Evolutionary conservation across 108 stramenopile species (phyloP), one percentile per base, ranked within the genome.

Genomic region (Schizochytrium sp.): DNA sequence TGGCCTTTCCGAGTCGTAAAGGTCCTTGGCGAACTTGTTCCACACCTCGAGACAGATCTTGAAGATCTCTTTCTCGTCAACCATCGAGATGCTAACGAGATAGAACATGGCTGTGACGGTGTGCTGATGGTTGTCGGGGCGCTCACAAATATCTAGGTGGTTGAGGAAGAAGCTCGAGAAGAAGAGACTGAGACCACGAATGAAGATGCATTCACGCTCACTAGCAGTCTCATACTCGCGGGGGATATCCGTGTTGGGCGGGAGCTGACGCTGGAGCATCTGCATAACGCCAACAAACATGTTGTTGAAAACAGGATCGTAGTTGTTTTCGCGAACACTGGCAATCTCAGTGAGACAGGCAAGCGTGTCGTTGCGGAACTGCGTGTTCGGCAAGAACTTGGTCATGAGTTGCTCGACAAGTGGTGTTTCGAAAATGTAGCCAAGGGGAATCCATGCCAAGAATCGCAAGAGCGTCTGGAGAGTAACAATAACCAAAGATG

Each of bases 271-370:
- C 8, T 90, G 91, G 19, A 98, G 92, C 72, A 93, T 94, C 46
- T 91, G 87, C 90, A 98, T 89, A 61, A 98, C 96, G 41, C 92
- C 95, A 12, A 92, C 91, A 72, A 96, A 97, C 28, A 99, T 87
- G 56, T 94, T 91, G 59, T 96, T 94, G 90, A 97, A 97, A 42
- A 96, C 88, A n/a, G 92, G 93, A 89, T 99, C 96, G 88, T 97
- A 98, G 83, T 96, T 94, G 44, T 96, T 95, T 61, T 97, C 97
- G 5, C 93, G 83, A 38, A 98, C 92, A 50, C 93, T 93, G n/a
- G 97, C 99, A 88, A 99, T 97, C 93, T 99, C 99, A 5, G 98
- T 97, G 46, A 99, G 90, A 91, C 99, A 99, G 89, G 98, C 97
- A 42, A 99, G 93, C 12, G 99, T 95, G 72, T 96, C 95, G 88